Percentiles rank a stretch among this genome's conserved stretches.
These are phyloP conservation scores for Suhomyces sp. DNA, from an alignment of 805 yeast species.

Conservation along the genomic window DNA sequence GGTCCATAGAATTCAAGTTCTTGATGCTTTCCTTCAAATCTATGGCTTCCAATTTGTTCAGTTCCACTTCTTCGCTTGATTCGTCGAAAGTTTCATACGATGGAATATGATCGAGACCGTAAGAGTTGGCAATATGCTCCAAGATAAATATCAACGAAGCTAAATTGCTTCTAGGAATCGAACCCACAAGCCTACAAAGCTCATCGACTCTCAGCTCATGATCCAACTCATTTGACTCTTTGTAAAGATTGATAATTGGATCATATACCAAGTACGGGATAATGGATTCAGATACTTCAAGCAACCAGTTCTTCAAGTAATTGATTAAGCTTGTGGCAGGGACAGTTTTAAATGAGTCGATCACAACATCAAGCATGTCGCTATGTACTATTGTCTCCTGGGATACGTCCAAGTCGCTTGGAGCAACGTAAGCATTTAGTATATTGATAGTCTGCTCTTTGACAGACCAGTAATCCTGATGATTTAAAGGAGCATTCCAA, in stretches of 20 bases:
- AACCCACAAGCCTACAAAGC: conserved; percentile 22
- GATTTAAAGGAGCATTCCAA: conserved; percentile 34
- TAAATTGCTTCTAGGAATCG: conserved; percentile 40
- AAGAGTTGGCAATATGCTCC: conserved; percentile 31
- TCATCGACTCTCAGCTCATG: conserved; percentile 12
- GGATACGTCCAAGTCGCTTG: conserved; percentile 6
- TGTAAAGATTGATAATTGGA: conserved; percentile 21
- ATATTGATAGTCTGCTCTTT: conserved; percentile 27
- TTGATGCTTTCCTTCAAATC: conserved; percentile 4
- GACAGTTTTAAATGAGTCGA: conserved; percentile 7
- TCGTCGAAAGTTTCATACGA: conserved; percentile 29
- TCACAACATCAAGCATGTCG: conserved; percentile 2
- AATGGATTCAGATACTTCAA: conserved; percentile 39
- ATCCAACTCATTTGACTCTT: neutral
- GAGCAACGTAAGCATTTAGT: conserved; percentile 17
- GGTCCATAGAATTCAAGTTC: conserved; percentile 33
- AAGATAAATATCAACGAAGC: conserved; percentile 33
- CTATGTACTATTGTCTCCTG: conserved; percentile 22
- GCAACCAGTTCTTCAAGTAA: conserved; percentile 38
- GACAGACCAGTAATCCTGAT: conserved; percentile 32
- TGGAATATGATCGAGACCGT: conserved; percentile 19
- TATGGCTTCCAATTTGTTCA: neutral
- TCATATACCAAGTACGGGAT: conserved; percentile 43
- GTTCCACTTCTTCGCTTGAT: conserved; percentile 3
- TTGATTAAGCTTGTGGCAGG: conserved; percentile 17